Evolutionary conservation across 371 early-diverging fungal species (phyloP), one percentile per base, ranked within the genome.

Genomic region (Lichtheimia ornata): DNA sequence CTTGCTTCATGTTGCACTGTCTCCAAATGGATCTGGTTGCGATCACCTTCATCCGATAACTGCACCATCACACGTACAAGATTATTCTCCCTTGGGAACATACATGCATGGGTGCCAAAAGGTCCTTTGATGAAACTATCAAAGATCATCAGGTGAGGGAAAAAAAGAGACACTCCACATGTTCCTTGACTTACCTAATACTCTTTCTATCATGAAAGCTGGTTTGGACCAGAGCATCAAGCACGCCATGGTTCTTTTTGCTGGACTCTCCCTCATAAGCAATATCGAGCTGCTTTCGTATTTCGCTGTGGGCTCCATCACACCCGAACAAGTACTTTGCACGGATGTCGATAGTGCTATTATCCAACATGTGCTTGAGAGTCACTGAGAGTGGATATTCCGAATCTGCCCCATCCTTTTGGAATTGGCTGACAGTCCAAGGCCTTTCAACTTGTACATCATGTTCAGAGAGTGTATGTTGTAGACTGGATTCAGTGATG

Each of bases 271-370:
- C 74, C 43, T 71, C 70, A 63, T 71, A 65, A 1, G 52, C 61
- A 44, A 77, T 71, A 43, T 61, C 68, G 11, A 77, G 47, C 25
- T 74, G 70, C 27, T 65, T 61, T 9, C 74, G 64, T 7, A 77
- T 77, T 49, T 67, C 69, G 30, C 74, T 77, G 28, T 77, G 77
- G 11, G 74, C 74, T 53, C 77, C 77, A 68, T 77, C 77, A 56
- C 77, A 77, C 0, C 77, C 77, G 22, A 77, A 55, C 12, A 77
- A 28, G 40, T 77, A 77, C 51, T 74, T 73, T 57, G 70, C 70
- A 27, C 66, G 57, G 3, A 77, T 69, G 13, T 51, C 47, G 27
- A 72, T 70, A 0, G 68, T 61, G 11, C 41, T 24, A 13, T 58
- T 61, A 45, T 72, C 69, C 35, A 63, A 51, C 45, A 73, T 53